These are phyloP conservation scores for Cephaloascus fragrans DNA, from an alignment of 805 yeast genomes.

Conservation along the genomic window DNA sequence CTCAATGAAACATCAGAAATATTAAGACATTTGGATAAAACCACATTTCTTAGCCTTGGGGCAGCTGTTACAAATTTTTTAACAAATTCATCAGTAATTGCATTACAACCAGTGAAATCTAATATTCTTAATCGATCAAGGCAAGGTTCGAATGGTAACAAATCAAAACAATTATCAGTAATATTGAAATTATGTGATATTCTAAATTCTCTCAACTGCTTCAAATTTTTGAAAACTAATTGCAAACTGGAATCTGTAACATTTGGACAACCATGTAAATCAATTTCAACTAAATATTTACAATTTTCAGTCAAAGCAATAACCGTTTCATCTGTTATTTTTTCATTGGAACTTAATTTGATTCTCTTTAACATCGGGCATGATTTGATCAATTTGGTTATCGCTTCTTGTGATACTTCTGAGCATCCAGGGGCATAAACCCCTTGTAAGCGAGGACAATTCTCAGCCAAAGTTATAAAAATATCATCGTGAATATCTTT, in stretches of 20 bases:
- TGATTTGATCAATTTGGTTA: constrained; percentile 42
- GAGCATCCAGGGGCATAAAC: constrained; percentile 82
- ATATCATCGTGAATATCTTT: constrained; percentile 56
- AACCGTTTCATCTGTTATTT: constrained; percentile 57
- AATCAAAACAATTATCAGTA: constrained; percentile 54
- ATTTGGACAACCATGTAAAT: constrained; percentile 71
- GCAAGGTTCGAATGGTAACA: constrained; percentile 34
- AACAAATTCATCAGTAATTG: constrained; percentile 72
- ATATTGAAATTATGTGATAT: constrained; percentile 64
- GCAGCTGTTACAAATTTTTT: constrained; percentile 65
- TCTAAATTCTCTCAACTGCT: constrained; percentile 77
- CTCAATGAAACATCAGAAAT: constrained; percentile 75
- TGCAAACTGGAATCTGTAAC: constrained; percentile 58
- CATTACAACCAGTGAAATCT: constrained; percentile 77
- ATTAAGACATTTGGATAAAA: constrained; percentile 78
- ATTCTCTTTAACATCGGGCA: constrained; percentile 78
- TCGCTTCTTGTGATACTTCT: constrained; percentile 55
- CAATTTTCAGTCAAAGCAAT: constrained; percentile 58
- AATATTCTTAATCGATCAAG: constrained; percentile 68
- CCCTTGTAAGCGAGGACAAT: constrained; percentile 78
- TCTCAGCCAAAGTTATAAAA: constrained; percentile 52
- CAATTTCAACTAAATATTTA: constrained; percentile 79
- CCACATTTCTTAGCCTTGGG: constrained; percentile 81
- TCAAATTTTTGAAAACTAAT: constrained; percentile 46
- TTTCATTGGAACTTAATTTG: constrained; percentile 63